Evolutionary conservation across 495 filamentous ascomycete species (phyloP).

Genomic region (Aspergillus bertholletiae): DNA sequence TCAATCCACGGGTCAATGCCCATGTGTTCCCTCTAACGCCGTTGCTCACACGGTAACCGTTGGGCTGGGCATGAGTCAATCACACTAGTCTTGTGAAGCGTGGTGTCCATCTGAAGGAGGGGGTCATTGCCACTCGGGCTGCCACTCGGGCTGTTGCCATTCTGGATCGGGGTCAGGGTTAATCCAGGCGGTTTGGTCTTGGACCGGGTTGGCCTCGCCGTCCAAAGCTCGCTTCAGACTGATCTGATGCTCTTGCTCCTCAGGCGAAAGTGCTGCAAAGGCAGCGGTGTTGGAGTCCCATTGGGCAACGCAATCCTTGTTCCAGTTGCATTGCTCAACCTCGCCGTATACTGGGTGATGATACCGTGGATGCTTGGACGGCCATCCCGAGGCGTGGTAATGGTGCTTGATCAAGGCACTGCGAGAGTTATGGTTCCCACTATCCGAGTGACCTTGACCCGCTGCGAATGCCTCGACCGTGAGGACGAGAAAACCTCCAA

Average conservation of each 20-base stretch:
- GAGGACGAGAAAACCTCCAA: slow-evolving; percentile 55
- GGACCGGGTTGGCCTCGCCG: background rate
- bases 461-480: slow-evolving; percentile 62
- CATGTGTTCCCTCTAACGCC: background rate
- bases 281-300: slow-evolving; percentile 54
- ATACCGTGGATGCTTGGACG: slow-evolving; percentile 52
- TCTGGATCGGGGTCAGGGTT: background rate
- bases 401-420: slow-evolving; percentile 59
- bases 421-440: slow-evolving; percentile 56
- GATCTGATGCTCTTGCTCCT: slow-evolving; percentile 47
- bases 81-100: background rate
- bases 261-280: slow-evolving; percentile 41
- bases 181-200: background rate
- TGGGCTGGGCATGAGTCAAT: background rate
- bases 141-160: too few species aligned
- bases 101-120: background rate
- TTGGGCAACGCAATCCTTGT: slow-evolving; percentile 50
- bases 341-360: slow-evolving; percentile 59
- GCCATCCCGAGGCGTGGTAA: slow-evolving; percentile 64
- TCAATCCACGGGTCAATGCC: too few species aligned
- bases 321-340: slow-evolving; percentile 64
- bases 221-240: slow-evolving; percentile 16
- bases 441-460: slow-evolving; percentile 62
- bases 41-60: background rate
- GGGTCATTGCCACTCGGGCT: background rate